These are phyloP conservation scores for Fusarium napiforme DNA, from an alignment of 2,329 filamentous ascomycete genomes.

Conservation along the genomic window DNA sequence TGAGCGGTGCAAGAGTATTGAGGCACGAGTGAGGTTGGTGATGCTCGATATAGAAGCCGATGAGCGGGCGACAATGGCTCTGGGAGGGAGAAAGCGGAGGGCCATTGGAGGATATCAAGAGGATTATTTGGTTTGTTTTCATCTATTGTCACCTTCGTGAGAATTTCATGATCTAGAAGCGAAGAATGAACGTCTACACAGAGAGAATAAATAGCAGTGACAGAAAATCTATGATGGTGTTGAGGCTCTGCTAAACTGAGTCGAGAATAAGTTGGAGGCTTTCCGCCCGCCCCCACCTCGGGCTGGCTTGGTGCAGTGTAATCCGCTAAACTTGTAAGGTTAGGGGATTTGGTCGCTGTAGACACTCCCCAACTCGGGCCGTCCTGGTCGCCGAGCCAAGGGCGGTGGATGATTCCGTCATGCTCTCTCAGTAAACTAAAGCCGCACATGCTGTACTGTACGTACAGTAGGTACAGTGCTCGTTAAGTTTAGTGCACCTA, in stretches of 20 bases:
- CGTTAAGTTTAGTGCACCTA: not conserved
- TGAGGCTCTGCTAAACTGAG: conserved; percentile 36
- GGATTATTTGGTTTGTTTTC: not conserved
- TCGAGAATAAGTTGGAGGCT: conserved; percentile 29
- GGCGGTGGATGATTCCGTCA: conserved; percentile 43
- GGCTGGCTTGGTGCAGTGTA: conserved; percentile 2
- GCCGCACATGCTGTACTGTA: conserved; percentile 15
- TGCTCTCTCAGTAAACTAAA: conserved; percentile 17
- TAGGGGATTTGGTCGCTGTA: conserved; percentile 27
- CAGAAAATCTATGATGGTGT: conserved; percentile 38
- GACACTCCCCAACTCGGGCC: conserved; percentile 37
- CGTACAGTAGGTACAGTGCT: not conserved
- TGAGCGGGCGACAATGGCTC: conserved; percentile 26
- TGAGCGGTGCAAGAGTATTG: conserved; percentile 49
- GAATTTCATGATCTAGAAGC: conserved; percentile 4
- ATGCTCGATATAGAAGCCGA: conserved; percentile 22
- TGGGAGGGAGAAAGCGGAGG: conserved; percentile 19
- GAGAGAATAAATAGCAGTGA: not conserved
- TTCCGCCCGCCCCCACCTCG: conserved; percentile 10
- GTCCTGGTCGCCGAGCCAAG: conserved; percentile 42
- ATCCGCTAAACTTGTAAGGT: conserved; percentile 7
- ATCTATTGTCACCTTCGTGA: not conserved
- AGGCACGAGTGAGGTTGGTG: conserved; percentile 33
- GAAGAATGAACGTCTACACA: not conserved
- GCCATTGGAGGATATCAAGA: conserved; percentile 26